Conservation (phyloP, 345 rosid genomes). For the Sonneratia caseolaris region DNA sequence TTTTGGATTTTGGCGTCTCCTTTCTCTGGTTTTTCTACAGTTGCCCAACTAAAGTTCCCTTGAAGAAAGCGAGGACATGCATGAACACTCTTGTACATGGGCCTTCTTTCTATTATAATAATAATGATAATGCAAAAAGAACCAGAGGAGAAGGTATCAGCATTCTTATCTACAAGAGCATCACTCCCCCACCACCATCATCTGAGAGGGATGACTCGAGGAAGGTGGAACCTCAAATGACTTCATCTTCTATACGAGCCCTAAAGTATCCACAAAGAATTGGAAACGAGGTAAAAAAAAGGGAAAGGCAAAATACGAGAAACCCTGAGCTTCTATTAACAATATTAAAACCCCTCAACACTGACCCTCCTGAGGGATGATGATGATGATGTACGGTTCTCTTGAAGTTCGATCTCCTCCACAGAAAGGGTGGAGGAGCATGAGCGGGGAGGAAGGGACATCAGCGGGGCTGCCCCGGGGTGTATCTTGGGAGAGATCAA, state of each 20-base stretch:
- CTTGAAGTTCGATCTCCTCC: slow-evolving; percentile 59
- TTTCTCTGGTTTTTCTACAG: slow-evolving; percentile 1
- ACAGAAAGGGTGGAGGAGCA: slow-evolving; percentile 51
- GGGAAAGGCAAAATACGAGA: neutral
- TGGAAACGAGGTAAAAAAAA: neutral
- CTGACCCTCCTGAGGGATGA: slow-evolving; percentile 58
- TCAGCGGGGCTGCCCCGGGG: slow-evolving; percentile 28
- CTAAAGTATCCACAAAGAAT: neutral
- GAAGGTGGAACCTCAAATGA: neutral
- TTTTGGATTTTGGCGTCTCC: neutral
- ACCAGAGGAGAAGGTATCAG: neutral
- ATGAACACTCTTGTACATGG: too few relatives aligned
- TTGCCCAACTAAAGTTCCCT: neutral
- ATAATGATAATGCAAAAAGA: neutral
- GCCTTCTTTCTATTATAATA: neutral
- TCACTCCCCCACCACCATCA: neutral
- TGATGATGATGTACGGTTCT: slow-evolving; percentile 56
- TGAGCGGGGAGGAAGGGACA: slow-evolving; percentile 47
- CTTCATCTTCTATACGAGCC: neutral
- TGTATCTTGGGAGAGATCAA: slow-evolving; percentile 53
- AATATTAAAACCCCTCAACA: slow-evolving; percentile 96
- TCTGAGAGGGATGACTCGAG: neutral
- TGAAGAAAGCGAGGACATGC: neutral
- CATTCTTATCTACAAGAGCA: neutral
- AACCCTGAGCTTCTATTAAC: slow-evolving; percentile 17